phyloP scores from a whole-genome alignment of 768 basidiomycete genomes.

The Kwoniella mangroviensis region DNA sequence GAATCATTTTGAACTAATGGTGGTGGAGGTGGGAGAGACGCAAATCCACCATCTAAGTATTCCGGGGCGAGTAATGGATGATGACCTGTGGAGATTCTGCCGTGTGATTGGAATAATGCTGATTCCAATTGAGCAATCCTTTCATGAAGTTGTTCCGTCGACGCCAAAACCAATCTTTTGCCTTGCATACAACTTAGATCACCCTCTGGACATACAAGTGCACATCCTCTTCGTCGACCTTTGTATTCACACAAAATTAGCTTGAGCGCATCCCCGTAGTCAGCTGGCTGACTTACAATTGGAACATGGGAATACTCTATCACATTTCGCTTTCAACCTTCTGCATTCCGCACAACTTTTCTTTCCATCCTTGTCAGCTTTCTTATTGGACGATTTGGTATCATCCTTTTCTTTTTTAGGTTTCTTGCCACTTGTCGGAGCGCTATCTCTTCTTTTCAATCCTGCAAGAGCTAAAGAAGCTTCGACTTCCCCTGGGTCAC shows the following conservation, averaged over 20 bases:
- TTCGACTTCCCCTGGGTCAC: slow-evolving; percentile 35
- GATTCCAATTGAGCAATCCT: slow-evolving; percentile 50
- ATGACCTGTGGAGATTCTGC: slow-evolving; percentile 1
- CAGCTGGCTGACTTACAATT: slow-evolving; percentile 41
- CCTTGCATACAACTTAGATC: slow-evolving; percentile 54
- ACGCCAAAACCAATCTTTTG: slow-evolving; percentile 51
- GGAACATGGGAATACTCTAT: slow-evolving; percentile 50
- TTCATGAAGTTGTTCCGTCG: slow-evolving; percentile 51
- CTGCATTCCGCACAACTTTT: slow-evolving; percentile 54
- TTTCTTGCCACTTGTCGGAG: slow-evolving; percentile 10
- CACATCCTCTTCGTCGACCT: slow-evolving; percentile 50
- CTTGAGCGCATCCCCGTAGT: neutral
- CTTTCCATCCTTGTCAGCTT: slow-evolving; percentile 28
- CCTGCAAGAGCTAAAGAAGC: slow-evolving; percentile 36
- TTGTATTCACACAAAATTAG: neutral
- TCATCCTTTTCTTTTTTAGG: slow-evolving; percentile 27
- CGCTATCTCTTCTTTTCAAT: slow-evolving; percentile 28
- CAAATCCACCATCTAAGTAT: slow-evolving; percentile 46
- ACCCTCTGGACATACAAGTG: slow-evolving; percentile 49
- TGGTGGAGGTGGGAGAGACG: slow-evolving; percentile 20
- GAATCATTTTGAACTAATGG: slow-evolving; percentile 7
- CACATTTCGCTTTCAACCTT: slow-evolving; percentile 51
- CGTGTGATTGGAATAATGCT: slow-evolving; percentile 43
- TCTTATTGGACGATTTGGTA: slow-evolving; percentile 24
- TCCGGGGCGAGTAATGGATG: slow-evolving; percentile 47